Conservation (phyloP, 441 rosid species). For the Bocquillonia castaneifolia region DNA sequence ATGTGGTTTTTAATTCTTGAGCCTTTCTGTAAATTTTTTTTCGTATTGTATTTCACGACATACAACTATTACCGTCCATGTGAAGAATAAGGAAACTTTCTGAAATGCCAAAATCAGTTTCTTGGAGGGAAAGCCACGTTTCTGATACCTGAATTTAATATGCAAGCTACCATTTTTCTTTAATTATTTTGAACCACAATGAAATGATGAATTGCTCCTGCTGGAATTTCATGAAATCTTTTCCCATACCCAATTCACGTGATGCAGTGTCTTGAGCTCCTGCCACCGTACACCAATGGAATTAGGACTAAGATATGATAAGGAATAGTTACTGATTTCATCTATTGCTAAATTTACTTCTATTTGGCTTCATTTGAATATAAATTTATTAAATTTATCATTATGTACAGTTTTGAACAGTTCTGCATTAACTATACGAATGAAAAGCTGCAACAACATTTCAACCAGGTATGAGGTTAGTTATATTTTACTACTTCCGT, state of each 20-base stretch:
- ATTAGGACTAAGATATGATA: not conserved
- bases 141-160: not conserved
- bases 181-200: not conserved
- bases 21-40: not conserved
- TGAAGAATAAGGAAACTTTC: not conserved
- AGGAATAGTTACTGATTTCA: slow-evolving; percentile 3
- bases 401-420: slow-evolving; percentile 68
- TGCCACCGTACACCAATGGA: not conserved
- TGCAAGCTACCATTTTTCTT: not conserved
- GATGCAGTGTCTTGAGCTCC: not conserved
- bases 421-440: slow-evolving; percentile 92
- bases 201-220: not conserved
- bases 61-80: not conserved
- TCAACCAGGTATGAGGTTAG: slow-evolving; percentile 66
- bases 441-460: slow-evolving; percentile 97
- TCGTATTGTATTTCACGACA: not conserved
- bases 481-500: slow-evolving; percentile 9
- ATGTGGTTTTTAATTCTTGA: not conserved
- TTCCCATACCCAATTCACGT: not conserved
- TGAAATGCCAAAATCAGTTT: slow-evolving; percentile 1
- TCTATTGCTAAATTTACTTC: not conserved
- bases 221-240: not conserved
- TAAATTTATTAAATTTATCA: slow-evolving; percentile 1
- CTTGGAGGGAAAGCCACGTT: not conserved
- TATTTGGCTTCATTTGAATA: not conserved